Conservation (phyloP, 768 basidiomycete species). For the Pholiota molesta region DNA sequence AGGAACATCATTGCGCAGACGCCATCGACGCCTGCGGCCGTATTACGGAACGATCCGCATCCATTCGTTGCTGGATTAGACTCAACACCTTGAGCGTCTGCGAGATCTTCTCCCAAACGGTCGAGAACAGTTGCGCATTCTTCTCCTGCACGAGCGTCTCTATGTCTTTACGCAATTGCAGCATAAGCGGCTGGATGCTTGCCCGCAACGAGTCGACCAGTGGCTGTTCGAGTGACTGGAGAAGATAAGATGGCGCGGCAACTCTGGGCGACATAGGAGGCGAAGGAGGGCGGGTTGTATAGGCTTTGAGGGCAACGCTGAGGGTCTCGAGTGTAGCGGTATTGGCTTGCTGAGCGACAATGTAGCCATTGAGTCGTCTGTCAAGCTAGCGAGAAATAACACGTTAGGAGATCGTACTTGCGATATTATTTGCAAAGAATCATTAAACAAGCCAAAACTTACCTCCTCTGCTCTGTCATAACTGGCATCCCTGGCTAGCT, state of each 20-base stretch:
- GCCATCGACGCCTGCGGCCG: no score
- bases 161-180: slow-evolving; percentile 17
- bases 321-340: neutral
- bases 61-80: neutral
- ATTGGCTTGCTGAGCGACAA: neutral
- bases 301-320: slow-evolving; percentile 24
- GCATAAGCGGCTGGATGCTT: slow-evolving; percentile 18
- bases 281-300: slow-evolving; percentile 19
- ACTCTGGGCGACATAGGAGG: slow-evolving; percentile 12
- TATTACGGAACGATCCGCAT: neutral
- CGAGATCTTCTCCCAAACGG: slow-evolving; percentile 22
- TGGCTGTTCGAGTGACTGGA: slow-evolving; percentile 20
- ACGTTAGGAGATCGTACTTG: neutral
- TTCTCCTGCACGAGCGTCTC: slow-evolving; percentile 22
- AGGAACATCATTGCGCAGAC: no score
- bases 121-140: slow-evolving; percentile 21
- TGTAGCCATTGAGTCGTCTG: neutral
- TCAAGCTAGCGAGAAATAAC: neutral
- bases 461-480: neutral
- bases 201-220: slow-evolving; percentile 17
- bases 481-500: neutral
- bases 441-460: neutral
- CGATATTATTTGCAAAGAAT: no score
- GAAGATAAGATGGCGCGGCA: slow-evolving; percentile 17
- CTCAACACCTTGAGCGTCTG: slow-evolving; percentile 19